Percentiles rank a stretch among this genome's conserved stretches.
Conservation (phyloP, 805 yeast genomes). For the Cyberlindnera mycetangii region DNA sequence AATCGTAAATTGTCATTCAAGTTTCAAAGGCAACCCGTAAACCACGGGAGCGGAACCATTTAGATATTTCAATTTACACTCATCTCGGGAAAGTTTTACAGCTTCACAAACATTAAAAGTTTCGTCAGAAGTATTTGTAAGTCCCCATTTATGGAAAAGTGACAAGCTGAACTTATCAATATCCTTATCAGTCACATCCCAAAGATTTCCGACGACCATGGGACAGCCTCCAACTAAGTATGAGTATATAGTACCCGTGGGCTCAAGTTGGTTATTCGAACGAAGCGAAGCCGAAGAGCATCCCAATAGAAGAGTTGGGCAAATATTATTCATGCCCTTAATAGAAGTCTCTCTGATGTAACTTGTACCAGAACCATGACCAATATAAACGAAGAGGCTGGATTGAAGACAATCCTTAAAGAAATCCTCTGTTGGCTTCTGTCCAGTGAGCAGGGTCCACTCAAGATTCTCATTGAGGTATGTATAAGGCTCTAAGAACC, state of each 20-base stretch:
- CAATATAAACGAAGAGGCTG: slow-evolving; percentile 70
- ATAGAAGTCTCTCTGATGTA: slow-evolving; percentile 58
- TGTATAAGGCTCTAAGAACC: slow-evolving; percentile 45
- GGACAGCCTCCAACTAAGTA: slow-evolving; percentile 83
- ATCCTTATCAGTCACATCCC: slow-evolving; percentile 98
- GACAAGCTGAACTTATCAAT: slow-evolving; percentile 72
- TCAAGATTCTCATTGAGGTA: slow-evolving; percentile 27
- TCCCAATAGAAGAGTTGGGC: slow-evolving; percentile 74
- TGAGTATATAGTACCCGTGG: slow-evolving; percentile 72
- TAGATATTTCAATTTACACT: slow-evolving; percentile 66
- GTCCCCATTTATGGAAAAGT: slow-evolving; percentile 65
- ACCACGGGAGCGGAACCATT: slow-evolving; percentile 94
- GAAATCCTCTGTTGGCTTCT: slow-evolving; percentile 54
- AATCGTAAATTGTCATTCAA: slow-evolving; percentile 18
- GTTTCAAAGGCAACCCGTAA: slow-evolving; percentile 74
- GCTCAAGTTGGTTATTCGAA: slow-evolving; percentile 57
- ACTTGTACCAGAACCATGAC: slow-evolving; percentile 97
- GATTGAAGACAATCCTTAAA: slow-evolving; percentile 43
- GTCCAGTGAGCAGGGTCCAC: slow-evolving; percentile 56
- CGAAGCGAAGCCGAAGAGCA: slow-evolving; percentile 82
- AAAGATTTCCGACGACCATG: slow-evolving; percentile 76
- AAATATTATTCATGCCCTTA: slow-evolving; percentile 39
- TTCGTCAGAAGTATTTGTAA: slow-evolving; percentile 31
- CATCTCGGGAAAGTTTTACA: slow-evolving; percentile 56
- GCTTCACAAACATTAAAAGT: slow-evolving; percentile 46